These are phyloP conservation scores for Nannochloris sp. DNA, from an alignment of 139 green algal species.

Conservation along the genomic window DNA sequence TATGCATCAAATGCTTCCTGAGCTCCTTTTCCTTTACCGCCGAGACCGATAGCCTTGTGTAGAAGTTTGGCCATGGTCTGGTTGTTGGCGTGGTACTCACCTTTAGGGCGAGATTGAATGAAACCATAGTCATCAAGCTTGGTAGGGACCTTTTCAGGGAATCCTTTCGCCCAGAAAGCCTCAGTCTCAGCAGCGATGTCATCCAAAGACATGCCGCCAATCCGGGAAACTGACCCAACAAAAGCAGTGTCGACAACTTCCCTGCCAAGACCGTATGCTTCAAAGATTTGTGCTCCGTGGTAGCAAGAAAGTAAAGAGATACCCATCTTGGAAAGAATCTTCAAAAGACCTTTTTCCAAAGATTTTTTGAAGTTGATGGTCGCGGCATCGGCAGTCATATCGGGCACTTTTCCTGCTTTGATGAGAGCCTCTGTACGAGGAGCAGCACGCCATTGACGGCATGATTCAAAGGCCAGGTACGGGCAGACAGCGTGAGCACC, in stretches of 20 bases:
- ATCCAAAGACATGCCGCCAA: conserved; percentile 88
- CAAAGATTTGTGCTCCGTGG: conserved; percentile 95
- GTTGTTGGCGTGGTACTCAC: conserved; percentile 99
- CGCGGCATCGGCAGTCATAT: conserved; percentile 60
- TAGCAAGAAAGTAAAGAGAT: conserved; percentile 95
- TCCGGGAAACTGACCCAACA: conserved; percentile 82
- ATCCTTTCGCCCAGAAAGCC: conserved; percentile 85
- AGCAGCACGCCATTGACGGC: conserved; percentile 84
- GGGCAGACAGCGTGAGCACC: conserved; percentile 95
- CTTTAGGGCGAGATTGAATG: conserved; percentile 77
- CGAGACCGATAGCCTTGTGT: conserved; percentile 95
- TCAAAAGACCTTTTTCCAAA: conserved; percentile 93
- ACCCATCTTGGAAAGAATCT: conserved; percentile 99
- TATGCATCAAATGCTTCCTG: conserved; percentile 78
- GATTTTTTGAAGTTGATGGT: conserved; percentile 93
- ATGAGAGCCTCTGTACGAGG: conserved; percentile 77
- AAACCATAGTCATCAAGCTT: conserved; percentile 98
- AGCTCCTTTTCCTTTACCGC: conserved; percentile 36
- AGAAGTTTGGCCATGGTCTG: conserved; percentile 98
- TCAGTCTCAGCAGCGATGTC: conserved; percentile 89
- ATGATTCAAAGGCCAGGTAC: conserved; percentile 93
- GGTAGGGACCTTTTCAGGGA: conserved; percentile 79
- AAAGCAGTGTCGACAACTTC: conserved; percentile 85
- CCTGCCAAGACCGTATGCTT: conserved; percentile 92
- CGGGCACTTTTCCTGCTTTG: conserved; percentile 81